Base-by-base conservation (phyloP, 306 rosid species). In the Vigna trinervia region DNA sequence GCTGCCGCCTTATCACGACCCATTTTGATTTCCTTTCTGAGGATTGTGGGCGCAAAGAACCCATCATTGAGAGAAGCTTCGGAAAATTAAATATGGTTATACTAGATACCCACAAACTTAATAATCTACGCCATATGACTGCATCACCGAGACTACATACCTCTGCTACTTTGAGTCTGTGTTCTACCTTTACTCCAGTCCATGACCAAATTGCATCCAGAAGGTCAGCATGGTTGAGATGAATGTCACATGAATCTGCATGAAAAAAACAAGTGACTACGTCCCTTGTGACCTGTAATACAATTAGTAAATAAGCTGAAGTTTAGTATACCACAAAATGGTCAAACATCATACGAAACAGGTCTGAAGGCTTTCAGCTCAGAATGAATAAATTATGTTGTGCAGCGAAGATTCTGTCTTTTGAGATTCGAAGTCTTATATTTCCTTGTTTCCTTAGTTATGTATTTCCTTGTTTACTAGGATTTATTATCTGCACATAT, bases 121-220 rank as follows among this genome's bases (percentile, higher is more conserved):
- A 39, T 45, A 61, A 67, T 63, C 62, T 48, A 74, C 41, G 64
- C 72, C 51, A 77, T 75, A 46, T 14, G 51, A 64, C 58, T 71
- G 73, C 71, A 67, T n/a, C n/a, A 76, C 72, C 73, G 80, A 79
- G 22, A 65, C 11, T 19, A 20, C 82, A 70, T 89, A 94, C 98
- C 96, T 94, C 98, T 7, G 96, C 97, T 76, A 92, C 97, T 94
- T 94, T 92, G 45, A 78, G 86, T 82, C 97, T 92, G 38, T 89
- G 89, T 78, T 89, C 96, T 71, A 85, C 89, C 88, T 89, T 80
- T 75, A 94, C 87, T 85, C 98, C 98, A 67, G 74, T 89, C 98
- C 97, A 94, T 47, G 97, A 89, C 98, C 98, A 94, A 85, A 94
- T 88, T 84, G 96, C 93, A 80, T 89, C 92, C 71, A 94, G 82